A percentile compares a stretch with the other conserved stretches of the same genome.
phyloP scores from a whole-genome alignment of 169 alveolate genomes.

The Eimeria sp. region DNA sequence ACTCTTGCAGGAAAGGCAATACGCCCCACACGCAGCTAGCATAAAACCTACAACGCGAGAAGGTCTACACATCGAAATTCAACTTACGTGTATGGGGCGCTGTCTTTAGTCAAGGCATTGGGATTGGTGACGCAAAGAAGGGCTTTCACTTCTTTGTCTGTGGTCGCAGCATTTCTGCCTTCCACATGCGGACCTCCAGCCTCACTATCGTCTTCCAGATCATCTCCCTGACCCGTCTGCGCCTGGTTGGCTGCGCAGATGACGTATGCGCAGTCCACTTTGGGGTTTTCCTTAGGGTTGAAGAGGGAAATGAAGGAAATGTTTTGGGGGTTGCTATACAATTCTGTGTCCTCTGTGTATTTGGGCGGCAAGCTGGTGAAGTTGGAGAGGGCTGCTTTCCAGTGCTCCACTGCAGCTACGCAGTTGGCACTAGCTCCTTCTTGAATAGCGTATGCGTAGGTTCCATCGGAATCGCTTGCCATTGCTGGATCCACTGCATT shows the following conservation, averaged over 20 bases:
- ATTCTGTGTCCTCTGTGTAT: not conserved
- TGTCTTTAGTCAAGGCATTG: not conserved
- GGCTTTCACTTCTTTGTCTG: not conserved
- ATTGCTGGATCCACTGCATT: not conserved
- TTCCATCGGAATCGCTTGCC: not conserved
- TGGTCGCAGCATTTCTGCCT: too few species aligned
- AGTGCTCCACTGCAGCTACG: not conserved
- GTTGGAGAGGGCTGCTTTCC: not conserved
- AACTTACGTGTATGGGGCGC: not conserved
- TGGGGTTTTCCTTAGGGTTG: not conserved
- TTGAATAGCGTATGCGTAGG: not conserved
- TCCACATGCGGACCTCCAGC: too few species aligned
- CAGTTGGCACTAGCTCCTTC: not conserved
- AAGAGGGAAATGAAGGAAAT: not conserved
- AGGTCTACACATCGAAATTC: too few species aligned
- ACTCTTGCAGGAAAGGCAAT: too few species aligned
- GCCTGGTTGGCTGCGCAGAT: not conserved
- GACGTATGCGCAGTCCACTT: slow-evolving; percentile 6
- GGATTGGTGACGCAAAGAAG: slow-evolving; percentile 9
- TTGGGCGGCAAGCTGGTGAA: not conserved
- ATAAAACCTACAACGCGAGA: too few species aligned
- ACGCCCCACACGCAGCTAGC: too few species aligned
- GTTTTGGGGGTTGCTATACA: not conserved
- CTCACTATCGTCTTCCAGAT: too few species aligned
- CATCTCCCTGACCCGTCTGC: too few species aligned